phyloP scores from a whole-genome alignment of 176 grass and related monocot genomes.

The Eragrostis curvula region DNA sequence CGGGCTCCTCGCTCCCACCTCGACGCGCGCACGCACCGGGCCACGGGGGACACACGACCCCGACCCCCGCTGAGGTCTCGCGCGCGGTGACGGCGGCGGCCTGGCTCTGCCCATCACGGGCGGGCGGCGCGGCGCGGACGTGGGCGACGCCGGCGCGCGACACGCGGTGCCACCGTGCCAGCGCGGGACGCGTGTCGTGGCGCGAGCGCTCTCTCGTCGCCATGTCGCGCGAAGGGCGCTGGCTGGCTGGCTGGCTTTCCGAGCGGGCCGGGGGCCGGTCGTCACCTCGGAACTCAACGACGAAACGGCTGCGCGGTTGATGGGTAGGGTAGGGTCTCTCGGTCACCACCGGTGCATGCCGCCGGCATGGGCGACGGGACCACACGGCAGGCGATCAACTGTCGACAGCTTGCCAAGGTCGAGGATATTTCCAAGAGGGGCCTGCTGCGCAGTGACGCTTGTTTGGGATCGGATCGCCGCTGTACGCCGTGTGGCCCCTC shows the following conservation, averaged over 20 bases:
- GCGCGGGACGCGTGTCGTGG: conserved; percentile 20
- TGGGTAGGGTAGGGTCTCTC: no score
- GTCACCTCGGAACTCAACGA: conserved; percentile 36
- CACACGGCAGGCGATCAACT: not conserved
- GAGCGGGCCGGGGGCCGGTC: not conserved
- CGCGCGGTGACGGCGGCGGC: conserved; percentile 9
- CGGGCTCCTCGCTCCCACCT: not conserved
- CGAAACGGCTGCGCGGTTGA: conserved; percentile 43
- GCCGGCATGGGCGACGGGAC: not conserved
- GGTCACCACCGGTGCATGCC: not conserved
- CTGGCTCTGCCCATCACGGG: not conserved
- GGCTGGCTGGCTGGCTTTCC: not conserved
- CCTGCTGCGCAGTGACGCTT: no score
- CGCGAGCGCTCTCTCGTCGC: not conserved
- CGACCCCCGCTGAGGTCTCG: not conserved
- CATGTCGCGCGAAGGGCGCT: not conserved
- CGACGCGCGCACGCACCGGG: not conserved
- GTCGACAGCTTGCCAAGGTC: not conserved
- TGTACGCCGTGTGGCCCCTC: no score
- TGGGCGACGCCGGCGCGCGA: no score
- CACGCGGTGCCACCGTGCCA: no score
- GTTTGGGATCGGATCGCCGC: no score
- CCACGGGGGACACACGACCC: no score
- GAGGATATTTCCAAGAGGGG: no score
- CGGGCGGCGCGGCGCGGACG: not conserved